Conservation (phyloP, 2,329 filamentous ascomycete genomes). For the Ascochyta clinopodiicola region DNA sequence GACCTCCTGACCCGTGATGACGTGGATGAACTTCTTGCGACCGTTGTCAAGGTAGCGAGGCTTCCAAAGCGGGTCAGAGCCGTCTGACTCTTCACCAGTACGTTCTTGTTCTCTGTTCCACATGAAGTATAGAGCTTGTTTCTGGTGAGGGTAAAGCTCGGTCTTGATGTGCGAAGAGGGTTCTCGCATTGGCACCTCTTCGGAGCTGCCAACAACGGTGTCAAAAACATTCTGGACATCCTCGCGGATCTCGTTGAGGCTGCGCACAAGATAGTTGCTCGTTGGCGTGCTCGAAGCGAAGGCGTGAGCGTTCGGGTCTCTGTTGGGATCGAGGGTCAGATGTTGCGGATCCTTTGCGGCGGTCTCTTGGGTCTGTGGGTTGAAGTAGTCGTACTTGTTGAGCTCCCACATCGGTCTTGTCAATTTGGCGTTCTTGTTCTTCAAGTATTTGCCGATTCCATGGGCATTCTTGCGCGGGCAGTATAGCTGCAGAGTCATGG, state of each 20-base stretch:
- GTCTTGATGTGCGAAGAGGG: slow-evolving; percentile 68
- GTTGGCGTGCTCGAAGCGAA: slow-evolving; percentile 14
- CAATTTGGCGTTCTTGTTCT: slow-evolving; percentile 71
- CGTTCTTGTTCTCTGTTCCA: slow-evolving; percentile 73
- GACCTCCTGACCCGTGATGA: slow-evolving; percentile 72
- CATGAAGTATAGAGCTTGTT: slow-evolving; percentile 90
- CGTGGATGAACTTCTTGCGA: slow-evolving; percentile 73
- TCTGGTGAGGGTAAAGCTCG: slow-evolving; percentile 81
- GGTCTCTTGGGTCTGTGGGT: slow-evolving; percentile 66
- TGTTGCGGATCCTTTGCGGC: slow-evolving; percentile 21
- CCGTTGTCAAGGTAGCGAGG: slow-evolving; percentile 63
- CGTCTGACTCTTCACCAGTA: slow-evolving; percentile 66
- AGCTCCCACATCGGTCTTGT: slow-evolving; percentile 66
- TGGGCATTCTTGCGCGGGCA: slow-evolving; percentile 71
- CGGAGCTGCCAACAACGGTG: slow-evolving; percentile 71
- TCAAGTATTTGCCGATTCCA: slow-evolving; percentile 71
- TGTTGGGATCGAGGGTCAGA: slow-evolving; percentile 19
- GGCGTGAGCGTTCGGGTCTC: slow-evolving; percentile 9
- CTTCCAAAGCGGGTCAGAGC: slow-evolving; percentile 79
- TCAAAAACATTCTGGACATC: slow-evolving; percentile 91
- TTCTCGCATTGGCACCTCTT: slow-evolving; percentile 77
- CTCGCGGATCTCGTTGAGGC: slow-evolving; percentile 80
- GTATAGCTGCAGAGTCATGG: slow-evolving; percentile 78
- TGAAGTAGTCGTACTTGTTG: slow-evolving; percentile 72
- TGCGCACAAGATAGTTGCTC: slow-evolving; percentile 29